A percentile compares a stretch with the other conserved stretches of the same genome.
phyloP scores from a whole-genome alignment of 2,329 filamentous ascomycete genomes.

The Fusarium denticulatum region DNA sequence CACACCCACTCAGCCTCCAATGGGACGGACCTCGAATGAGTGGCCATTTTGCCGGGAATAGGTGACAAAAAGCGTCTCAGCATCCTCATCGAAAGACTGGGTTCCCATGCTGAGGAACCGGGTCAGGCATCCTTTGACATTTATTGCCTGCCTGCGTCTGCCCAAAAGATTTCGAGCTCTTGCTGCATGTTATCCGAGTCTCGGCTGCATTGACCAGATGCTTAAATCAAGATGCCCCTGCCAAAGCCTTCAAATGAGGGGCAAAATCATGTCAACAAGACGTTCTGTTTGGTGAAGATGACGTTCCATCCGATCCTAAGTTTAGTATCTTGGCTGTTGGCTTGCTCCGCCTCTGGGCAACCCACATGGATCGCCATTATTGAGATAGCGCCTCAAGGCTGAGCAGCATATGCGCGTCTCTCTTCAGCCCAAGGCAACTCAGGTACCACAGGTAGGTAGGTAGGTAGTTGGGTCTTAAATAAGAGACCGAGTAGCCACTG shows the following conservation, averaged over 20 bases:
- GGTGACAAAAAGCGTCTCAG: neutral
- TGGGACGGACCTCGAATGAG: neutral
- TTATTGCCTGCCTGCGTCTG: neutral
- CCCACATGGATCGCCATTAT: conserved; percentile 34
- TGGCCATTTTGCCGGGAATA: conserved; percentile 7
- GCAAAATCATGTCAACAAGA: conserved; percentile 3
- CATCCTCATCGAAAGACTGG: neutral
- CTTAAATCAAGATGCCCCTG: conserved; percentile 24
- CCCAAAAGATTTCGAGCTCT: neutral
- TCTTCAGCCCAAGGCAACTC: conserved; percentile 17
- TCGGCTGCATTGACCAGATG: conserved; percentile 14
- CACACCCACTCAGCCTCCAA: conserved; percentile 14
- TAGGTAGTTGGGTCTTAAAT: conserved; percentile 15
- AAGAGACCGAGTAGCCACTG: conserved; percentile 27
- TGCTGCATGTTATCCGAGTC: conserved; percentile 6
- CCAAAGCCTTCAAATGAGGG: neutral
- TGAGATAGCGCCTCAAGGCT: conserved; percentile 33
- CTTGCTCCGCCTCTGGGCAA: conserved; percentile 29
- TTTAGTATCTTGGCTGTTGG: conserved; percentile 5
- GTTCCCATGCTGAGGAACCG: conserved; percentile 11
- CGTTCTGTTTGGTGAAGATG: conserved; percentile 21
- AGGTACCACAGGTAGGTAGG: neutral
- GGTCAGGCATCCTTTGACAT: conserved; percentile 11
- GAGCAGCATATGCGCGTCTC: conserved; percentile 28
- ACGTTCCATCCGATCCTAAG: conserved; percentile 26